A percentile compares a stretch with the other conserved stretches of the same genome.
These are phyloP conservation scores for Phytophthora cactorum DNA, from an alignment of 352 stramenopile genomes.

Conservation along the genomic window DNA sequence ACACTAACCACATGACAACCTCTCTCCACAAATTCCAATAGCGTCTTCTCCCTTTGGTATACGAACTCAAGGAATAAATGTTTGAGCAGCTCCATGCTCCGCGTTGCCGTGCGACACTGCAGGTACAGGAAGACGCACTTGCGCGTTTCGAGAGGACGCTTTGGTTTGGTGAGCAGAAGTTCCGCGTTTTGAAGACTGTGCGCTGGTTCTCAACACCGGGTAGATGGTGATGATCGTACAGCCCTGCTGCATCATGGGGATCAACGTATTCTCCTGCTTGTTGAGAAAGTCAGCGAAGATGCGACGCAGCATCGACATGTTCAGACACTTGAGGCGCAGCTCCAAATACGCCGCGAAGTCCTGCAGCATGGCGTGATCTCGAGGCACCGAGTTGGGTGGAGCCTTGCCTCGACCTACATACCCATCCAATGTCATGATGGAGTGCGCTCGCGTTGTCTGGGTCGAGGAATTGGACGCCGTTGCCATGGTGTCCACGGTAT, in stretches of 20 bases:
- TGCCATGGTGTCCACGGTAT: background rate
- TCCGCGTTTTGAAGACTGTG: conserved; percentile 9
- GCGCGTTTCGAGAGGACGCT: conserved; percentile 18
- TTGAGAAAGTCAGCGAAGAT: conserved; percentile 63
- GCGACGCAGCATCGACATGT: conserved; percentile 56
- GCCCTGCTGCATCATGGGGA: conserved; percentile 41
- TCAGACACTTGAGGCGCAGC: conserved; percentile 47
- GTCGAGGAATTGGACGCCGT: background rate
- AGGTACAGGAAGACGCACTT: conserved; percentile 52
- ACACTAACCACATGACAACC: conserved; percentile 45
- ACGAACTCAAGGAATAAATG: conserved; percentile 51
- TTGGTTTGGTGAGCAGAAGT: conserved; percentile 41
- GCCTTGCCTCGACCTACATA: conserved; percentile 27
- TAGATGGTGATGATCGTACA: conserved; percentile 51
- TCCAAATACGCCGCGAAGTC: conserved; percentile 63
- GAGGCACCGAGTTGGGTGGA: conserved; percentile 29
- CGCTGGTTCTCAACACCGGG: conserved; percentile 31
- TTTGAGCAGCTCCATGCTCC: conserved; percentile 46
- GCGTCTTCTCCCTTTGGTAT: conserved; percentile 22
- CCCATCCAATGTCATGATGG: conserved; percentile 40
- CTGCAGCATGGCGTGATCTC: conserved; percentile 49
- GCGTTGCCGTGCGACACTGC: conserved; percentile 38
- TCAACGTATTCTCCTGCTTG: conserved; percentile 51
- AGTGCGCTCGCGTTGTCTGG: background rate
- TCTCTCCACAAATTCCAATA: conserved; percentile 36